Percentiles rank a stretch among this genome's conserved stretches.
phyloP scores from a whole-genome alignment of 768 basidiomycete genomes.

The Mycena floridula region DNA sequence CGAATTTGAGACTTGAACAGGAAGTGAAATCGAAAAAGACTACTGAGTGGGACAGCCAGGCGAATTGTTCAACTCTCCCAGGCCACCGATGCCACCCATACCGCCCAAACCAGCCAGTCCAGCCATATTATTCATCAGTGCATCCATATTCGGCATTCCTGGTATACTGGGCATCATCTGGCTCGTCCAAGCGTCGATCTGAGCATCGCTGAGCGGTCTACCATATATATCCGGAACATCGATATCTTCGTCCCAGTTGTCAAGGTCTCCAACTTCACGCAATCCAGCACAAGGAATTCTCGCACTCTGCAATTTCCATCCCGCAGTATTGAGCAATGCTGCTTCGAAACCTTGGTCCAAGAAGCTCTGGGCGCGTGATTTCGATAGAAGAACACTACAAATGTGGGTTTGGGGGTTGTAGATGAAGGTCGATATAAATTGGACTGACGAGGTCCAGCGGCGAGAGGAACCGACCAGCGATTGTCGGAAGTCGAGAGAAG shows the following conservation, averaged over 20 bases:
- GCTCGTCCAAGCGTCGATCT: neutral
- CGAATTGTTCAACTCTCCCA: no score
- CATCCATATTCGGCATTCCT: no score
- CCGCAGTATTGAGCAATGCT: neutral
- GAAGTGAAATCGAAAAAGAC: no score
- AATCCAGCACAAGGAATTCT: neutral
- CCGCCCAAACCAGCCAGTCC: no score
- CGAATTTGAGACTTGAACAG: no score
- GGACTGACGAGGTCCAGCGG: neutral
- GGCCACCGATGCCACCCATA: no score
- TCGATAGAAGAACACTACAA: neutral
- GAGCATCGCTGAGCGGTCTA: neutral
- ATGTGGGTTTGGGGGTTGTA: neutral
- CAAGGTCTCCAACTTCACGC: neutral
- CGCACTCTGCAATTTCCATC: neutral
- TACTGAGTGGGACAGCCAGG: no score
- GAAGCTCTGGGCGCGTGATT: neutral
- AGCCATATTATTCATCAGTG: no score
- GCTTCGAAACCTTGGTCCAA: neutral
- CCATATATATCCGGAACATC: neutral
- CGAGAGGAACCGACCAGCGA: neutral
- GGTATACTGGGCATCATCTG: no score
- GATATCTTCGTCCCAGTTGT: neutral
- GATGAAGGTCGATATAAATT: neutral
- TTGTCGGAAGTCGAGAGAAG: conserved; percentile 10